Evolutionary conservation across 345 rosid species (phyloP).

Genomic region (Kernera saxatilis): DNA sequence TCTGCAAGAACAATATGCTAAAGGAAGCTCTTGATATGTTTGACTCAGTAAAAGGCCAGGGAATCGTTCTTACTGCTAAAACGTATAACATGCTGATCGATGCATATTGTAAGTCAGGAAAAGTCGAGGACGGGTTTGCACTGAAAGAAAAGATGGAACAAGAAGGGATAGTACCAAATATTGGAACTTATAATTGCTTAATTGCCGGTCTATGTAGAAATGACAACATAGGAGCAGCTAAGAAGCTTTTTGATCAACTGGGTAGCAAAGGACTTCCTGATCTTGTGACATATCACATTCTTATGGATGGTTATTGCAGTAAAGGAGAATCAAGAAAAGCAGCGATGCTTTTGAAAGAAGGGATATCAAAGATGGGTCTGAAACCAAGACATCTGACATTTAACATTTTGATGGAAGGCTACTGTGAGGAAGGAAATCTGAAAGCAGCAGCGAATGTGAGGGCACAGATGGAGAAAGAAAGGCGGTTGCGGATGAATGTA

Average conservation of each 20-base stretch:
- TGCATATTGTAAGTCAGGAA: conserved; percentile 61
- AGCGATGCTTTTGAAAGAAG: conserved; percentile 45
- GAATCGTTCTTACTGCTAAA: conserved; percentile 37
- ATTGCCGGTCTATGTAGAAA: conserved; percentile 55
- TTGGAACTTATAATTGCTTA: conserved; percentile 71
- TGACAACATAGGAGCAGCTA: conserved; percentile 38
- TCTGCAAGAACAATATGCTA: conserved; percentile 57
- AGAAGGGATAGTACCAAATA: conserved; percentile 43
- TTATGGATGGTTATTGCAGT: conserved; percentile 57
- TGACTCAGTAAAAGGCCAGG: conserved; percentile 35
- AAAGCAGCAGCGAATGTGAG: conserved; percentile 54
- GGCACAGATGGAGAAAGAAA: conserved; percentile 63
- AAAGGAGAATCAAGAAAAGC: conserved; percentile 58
- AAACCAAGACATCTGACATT: conserved; percentile 61
- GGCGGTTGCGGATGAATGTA: conserved; percentile 52
- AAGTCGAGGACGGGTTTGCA: conserved; percentile 49
- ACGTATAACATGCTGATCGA: conserved; percentile 68
- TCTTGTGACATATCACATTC: conserved; percentile 59
- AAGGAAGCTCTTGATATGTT: conserved; percentile 53
- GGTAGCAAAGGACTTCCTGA: conserved; percentile 40
- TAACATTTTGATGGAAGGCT: conserved; percentile 71
- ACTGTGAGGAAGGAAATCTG: conserved; percentile 65
- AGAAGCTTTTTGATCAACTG: conserved; percentile 44
- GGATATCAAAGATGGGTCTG: conserved; percentile 42
- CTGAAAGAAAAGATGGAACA: conserved; percentile 40